These are phyloP conservation scores for Xylaria curta DNA, from an alignment of 495 filamentous ascomycete genomes.

Conservation along the genomic window DNA sequence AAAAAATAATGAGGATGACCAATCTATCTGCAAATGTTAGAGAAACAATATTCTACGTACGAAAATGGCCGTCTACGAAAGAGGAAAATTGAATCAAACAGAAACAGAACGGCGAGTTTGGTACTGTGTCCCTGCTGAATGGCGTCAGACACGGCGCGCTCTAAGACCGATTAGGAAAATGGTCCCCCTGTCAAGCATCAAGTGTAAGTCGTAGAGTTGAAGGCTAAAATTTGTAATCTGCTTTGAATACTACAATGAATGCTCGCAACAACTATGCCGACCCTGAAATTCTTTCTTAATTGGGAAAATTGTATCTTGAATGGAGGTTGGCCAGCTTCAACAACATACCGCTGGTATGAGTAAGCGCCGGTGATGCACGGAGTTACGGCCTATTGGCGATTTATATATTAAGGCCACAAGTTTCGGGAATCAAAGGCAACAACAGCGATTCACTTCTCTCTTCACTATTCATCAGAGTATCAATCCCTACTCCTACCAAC, in stretches of 20 bases:
- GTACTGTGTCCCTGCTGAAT: neutral
- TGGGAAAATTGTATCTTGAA: no score
- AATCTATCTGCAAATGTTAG: neutral
- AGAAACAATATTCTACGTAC: neutral
- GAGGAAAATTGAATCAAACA: conserved; percentile 27
- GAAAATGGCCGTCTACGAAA: neutral
- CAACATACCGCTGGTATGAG: no score
- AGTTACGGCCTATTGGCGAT: no score
- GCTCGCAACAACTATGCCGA: no score
- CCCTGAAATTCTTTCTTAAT: no score
- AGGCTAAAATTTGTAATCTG: neutral
- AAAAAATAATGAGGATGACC: neutral
- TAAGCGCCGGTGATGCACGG: no score
- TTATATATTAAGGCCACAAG: neutral
- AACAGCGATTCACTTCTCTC: neutral
- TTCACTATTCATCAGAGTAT: neutral
- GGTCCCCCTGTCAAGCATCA: neutral
- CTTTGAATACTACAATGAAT: no score
- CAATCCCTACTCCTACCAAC: neutral
- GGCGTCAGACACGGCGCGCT: neutral
- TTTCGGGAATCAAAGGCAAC: neutral
- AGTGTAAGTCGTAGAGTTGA: neutral
- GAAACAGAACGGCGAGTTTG: neutral
- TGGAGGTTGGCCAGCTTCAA: no score
- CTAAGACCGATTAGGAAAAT: conserved; percentile 10